Percentiles rank a stretch among this genome's conserved stretches.
Evolutionary conservation across 768 basidiomycete genomes (phyloP).

Genomic region (Boletus sensibilis): DNA sequence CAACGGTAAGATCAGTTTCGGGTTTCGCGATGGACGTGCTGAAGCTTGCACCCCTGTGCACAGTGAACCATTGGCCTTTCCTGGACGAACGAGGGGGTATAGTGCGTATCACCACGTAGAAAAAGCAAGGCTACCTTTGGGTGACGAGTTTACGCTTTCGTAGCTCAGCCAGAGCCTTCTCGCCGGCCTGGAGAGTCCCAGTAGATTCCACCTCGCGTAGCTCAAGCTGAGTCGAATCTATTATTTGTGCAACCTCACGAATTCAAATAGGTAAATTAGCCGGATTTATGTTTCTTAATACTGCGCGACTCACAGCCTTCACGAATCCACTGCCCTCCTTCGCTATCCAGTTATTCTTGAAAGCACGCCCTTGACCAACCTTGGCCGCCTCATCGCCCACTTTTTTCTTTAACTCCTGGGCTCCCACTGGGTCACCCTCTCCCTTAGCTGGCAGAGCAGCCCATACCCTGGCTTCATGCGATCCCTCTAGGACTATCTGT

Average conservation of each 20-base stretch:
- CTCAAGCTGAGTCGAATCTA: slow-evolving; percentile 74
- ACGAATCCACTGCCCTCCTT: slow-evolving; percentile 89
- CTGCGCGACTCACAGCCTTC: slow-evolving; percentile 61
- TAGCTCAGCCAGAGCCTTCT: slow-evolving; percentile 81
- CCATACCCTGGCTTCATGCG: slow-evolving; percentile 97
- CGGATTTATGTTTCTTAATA: not conserved
- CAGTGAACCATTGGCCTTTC: slow-evolving; percentile 94
- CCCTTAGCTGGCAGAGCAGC: slow-evolving; percentile 72
- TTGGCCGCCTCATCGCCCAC: slow-evolving; percentile 90
- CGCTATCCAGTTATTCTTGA: slow-evolving; percentile 95
- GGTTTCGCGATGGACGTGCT: slow-evolving; percentile 89
- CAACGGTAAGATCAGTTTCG: slow-evolving; percentile 94
- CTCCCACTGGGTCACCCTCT: slow-evolving; percentile 61
- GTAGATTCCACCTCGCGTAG: slow-evolving; percentile 70
- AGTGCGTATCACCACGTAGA: not conserved
- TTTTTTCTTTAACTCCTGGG: slow-evolving; percentile 64
- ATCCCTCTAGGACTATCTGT: slow-evolving; percentile 76
- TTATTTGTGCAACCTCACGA: slow-evolving; percentile 58
- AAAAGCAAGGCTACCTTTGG: slow-evolving; percentile 58
- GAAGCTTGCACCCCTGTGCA: slow-evolving; percentile 82
- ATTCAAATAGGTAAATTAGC: slow-evolving; percentile 4
- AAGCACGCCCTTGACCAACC: slow-evolving; percentile 92
- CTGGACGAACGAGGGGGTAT: slow-evolving; percentile 39
- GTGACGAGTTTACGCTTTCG: slow-evolving; percentile 86
- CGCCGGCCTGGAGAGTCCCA: slow-evolving; percentile 70